Evolutionary conservation across 2,329 filamentous ascomycete genomes (phyloP), one percentile per base, ranked within the genome.

Genomic region (Fusarium pseudocircinatum): DNA sequence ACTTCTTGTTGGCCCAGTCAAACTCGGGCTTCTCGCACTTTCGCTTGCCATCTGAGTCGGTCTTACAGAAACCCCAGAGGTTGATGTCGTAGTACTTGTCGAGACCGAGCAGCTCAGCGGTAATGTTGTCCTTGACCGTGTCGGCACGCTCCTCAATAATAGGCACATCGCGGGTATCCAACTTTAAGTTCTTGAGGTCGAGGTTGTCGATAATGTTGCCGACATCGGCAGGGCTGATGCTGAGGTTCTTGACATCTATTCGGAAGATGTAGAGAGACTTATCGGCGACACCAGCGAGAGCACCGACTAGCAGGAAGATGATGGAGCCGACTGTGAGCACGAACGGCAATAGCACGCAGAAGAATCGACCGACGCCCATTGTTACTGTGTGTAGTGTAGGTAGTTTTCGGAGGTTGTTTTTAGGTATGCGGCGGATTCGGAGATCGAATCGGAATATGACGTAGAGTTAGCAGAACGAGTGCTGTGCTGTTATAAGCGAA

Each of bases 311-410:
- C 73, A 92, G 83, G 76, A 92, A 93, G 78, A 96, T 84, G 78
- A 98, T 86, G 67, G 93, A 92, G 72, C 88, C 93, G 77, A 96
- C 84, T 26, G 94, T 96, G 79, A 97, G 88, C 73, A 90, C 86
- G 84, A 97, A 95, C 69, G 96, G 96, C 85, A 95, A 86, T 83
- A 93, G 89, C 84, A 98, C 96, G 84, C 95, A 98, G 82, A 93
- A 86, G 78, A 96, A 90, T 80, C 96, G 90, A 76, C 94, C 95
- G 79, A 89, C 87, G 84, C 92, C 83, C 86, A 88, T 88, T 72
- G 73, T 81, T 40, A 28, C 28, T 49, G 47, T 43, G 49, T 62
- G 49, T 46, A 36, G 37, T 47, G 50, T 56, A n/a, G 20, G 50
- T 56, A 22, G 16, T 16, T 43, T 44, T 46, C 50, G 56, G 62